Evolutionary conservation across 169 alveolate species (phyloP), one percentile per base, ranked within the genome.

Genomic region (Theileria orientalis): DNA sequence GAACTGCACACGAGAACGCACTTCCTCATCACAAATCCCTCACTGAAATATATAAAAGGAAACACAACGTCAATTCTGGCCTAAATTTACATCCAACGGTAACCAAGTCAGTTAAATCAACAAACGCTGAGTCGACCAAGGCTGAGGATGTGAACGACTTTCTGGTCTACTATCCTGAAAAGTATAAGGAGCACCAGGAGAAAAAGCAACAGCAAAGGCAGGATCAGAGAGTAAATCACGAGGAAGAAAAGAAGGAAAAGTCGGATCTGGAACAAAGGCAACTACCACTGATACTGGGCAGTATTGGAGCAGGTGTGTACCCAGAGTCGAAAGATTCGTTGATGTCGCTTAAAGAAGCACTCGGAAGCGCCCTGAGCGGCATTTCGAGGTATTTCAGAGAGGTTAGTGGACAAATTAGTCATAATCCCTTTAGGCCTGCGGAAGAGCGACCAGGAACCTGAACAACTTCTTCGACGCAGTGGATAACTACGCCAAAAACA

Each of bases 401-500:
- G n/a, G n/a, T n/a, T n/a, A n/a, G n/a, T n/a, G n/a, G n/a, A n/a
- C n/a, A n/a, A n/a, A n/a, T n/a, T n/a, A n/a, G n/a, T n/a, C n/a
- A n/a, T n/a, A n/a, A n/a, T n/a, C n/a, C n/a, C n/a, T n/a, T n/a
- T n/a, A n/a, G n/a, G n/a, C n/a, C n/a, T n/a, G n/a, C n/a, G n/a
- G n/a, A n/a, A 29, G 69, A 9, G 21, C 25, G 69, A 46, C 64
- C 67, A 35, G 37, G 52, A 40, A 51, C 47, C 42, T 78, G 60
- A 61, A 71, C 54, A 70, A 57, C 33, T 78, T 70, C 21, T 78
- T 78, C 62, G 86, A 78, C 42, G 57, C 37, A 66, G 59, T 78
- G 23, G 86, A 78, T 47, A 71, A 78, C 33, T 61, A 78, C 23
- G 41, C 67, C 54, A 40, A 69, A 63, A 35, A 44, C 30, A 64